Percentiles rank a stretch among this genome's conserved stretches.
These are phyloP conservation scores for Canna indica DNA, from an alignment of 176 grass and related monocot species.

Conservation along the genomic window DNA sequence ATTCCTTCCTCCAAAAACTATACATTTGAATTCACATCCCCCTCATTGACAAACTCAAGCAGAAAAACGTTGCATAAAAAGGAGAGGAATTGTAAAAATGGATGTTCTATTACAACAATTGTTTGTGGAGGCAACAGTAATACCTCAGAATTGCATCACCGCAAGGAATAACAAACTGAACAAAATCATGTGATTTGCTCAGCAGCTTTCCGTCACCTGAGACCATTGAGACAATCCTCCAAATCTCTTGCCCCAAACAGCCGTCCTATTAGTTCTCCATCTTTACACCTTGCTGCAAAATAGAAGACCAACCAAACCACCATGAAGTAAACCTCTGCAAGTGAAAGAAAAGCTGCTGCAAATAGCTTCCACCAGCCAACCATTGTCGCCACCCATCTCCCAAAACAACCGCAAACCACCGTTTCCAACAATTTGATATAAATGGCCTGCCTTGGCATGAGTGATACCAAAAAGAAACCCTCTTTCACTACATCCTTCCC, in stretches of 20 bases:
- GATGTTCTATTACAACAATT: not conserved
- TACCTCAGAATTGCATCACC: not conserved
- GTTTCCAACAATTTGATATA: conserved; percentile 84
- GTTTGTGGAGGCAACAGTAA: not conserved
- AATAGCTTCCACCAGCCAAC: conserved; percentile 61
- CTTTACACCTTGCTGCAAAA: conserved; percentile 63
- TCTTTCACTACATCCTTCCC: conserved; percentile 77
- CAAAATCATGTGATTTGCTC: not conserved
- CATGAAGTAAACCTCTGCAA: conserved; percentile 96
- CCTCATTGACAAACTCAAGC: not conserved
- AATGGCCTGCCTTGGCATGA: conserved; percentile 69
- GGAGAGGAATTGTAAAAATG: not conserved
- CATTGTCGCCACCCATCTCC: conserved; percentile 39
- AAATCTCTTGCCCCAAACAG: conserved; percentile 75
- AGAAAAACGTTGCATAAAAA: not conserved
- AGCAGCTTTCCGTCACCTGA: conserved; percentile 23
- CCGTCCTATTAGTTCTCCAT: conserved; percentile 44
- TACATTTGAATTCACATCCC: conserved; percentile 9
- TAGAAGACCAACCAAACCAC: conserved; percentile 84
- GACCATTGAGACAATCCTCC: conserved; percentile 54
- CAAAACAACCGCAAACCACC: conserved; percentile 66
- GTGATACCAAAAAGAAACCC: conserved; percentile 68
- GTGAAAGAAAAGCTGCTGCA: conserved; percentile 51
- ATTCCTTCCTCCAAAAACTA: not conserved
- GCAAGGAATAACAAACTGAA: not conserved